Percentiles rank a stretch among this genome's conserved stretches.
Evolutionary conservation across 1,284 basidiomycete species (phyloP).

Genomic region (Phylloboletellus chloephorus): DNA sequence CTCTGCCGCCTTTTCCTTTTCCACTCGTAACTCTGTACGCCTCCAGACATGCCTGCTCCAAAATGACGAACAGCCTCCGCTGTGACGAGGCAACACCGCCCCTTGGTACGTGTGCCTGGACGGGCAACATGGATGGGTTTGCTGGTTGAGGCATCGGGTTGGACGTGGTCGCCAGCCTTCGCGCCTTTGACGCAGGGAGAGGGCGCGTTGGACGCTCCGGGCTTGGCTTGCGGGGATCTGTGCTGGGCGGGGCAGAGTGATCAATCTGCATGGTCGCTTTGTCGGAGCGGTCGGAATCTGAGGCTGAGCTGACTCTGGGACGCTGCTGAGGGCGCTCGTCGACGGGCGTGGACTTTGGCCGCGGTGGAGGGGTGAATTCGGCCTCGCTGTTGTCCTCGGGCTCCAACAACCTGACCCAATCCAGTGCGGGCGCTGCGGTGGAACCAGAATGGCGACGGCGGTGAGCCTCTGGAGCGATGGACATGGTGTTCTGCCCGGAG

Average conservation of each 20-base stretch:
- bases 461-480: conserved; percentile 14
- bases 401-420: conserved; percentile 10
- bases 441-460: conserved; percentile 34
- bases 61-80: conserved; percentile 80
- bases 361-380: conserved; percentile 24
- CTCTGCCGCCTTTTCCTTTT: conserved; percentile 47
- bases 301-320: conserved; percentile 23
- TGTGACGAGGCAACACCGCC: conserved; percentile 54
- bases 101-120: conserved; percentile 75
- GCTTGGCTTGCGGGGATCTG: conserved; percentile 9
- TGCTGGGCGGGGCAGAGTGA: conserved; percentile 5
- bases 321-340: conserved; percentile 26
- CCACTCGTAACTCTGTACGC: conserved; percentile 81
- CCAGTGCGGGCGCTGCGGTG: conserved; percentile 17
- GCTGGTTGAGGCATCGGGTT: conserved; percentile 39
- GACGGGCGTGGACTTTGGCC: conserved; percentile 32
- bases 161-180: conserved; percentile 37
- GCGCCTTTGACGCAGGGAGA: conserved; percentile 45
- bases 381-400: conserved; percentile 6
- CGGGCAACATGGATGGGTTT: conserved; percentile 77
- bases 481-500: conserved; percentile 7
- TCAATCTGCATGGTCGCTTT: conserved; percentile 28
- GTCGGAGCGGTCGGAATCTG: conserved; percentile 33
- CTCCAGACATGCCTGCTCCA: conserved; percentile 94
- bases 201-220: conserved; percentile 42